Percentiles rank a stretch among this genome's conserved stretches.
Conservation (phyloP, 208 protist species). For the Porcisia deanei region DNA sequence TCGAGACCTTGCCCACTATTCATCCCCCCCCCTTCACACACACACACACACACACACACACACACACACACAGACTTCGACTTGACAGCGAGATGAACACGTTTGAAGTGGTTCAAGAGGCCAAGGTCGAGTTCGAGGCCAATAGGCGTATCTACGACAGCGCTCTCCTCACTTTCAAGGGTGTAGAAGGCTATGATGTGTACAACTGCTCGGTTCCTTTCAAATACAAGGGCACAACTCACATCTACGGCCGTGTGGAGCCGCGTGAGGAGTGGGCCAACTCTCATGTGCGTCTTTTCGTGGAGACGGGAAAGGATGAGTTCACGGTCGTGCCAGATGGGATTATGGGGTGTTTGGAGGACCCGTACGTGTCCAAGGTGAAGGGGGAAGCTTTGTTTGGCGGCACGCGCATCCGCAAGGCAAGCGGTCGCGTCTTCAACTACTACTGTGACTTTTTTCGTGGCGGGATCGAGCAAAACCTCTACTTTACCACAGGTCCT, state of each 20-base stretch:
- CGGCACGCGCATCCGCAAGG: slow-evolving; percentile 53
- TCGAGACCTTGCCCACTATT: too few relatives aligned
- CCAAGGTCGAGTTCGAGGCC: slow-evolving; percentile 21
- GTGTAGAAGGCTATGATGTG: slow-evolving; percentile 41
- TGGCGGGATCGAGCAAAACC: slow-evolving; percentile 38
- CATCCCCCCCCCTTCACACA: not conserved
- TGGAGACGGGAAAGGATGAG: slow-evolving; percentile 55
- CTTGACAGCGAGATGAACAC: not conserved
- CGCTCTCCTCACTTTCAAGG: slow-evolving; percentile 41
- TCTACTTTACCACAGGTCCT: slow-evolving; percentile 52
- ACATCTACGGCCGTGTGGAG: slow-evolving; percentile 48
- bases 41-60: not conserved
- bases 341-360: slow-evolving; percentile 58
- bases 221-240: slow-evolving; percentile 34
- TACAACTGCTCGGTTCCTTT: slow-evolving; percentile 53
- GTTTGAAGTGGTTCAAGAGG: slow-evolving; percentile 13
- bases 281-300: slow-evolving; percentile 45
- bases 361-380: slow-evolving; percentile 51
- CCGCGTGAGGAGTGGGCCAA: slow-evolving; percentile 34
- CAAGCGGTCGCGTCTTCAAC: slow-evolving; percentile 31
- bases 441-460: slow-evolving; percentile 69
- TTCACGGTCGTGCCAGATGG: slow-evolving; percentile 41
- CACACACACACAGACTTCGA: not conserved
- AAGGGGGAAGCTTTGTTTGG: slow-evolving; percentile 56
- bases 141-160: slow-evolving; percentile 37